Base-by-base conservation (phyloP, 2,329 filamentous ascomycete genomes). In the Leptographium galeiforme region DNA sequence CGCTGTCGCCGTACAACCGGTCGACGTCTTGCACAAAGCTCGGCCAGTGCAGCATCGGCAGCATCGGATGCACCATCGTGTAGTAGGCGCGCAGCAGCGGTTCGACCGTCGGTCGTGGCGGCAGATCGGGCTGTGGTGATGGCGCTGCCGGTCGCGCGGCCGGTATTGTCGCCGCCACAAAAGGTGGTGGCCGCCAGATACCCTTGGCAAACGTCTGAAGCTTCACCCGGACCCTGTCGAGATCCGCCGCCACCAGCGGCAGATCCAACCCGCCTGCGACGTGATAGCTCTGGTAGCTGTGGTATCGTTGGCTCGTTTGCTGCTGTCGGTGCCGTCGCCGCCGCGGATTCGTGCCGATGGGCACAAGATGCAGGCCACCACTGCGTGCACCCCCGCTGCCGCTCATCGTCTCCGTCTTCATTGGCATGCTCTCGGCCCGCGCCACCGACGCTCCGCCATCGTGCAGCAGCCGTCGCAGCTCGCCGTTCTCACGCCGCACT, bases 31-130 rank as follows among this genome's bases (percentile, higher is more conserved):
- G 75, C 61, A 84, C 75, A 61, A 97, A 94, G 0, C 79, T 85
- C 2, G 88, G 87, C 86, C 90, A 94, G 66, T 97, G 88, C 11
- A 97, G 63, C 45, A 95, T 82, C 0, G 93, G 93, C 60, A 90
- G 84, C 66, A 87, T 84, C 36, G 82, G 78, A 64, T 97, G 91
- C 30, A 88, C 74, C 8, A 84, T 85, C 41, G 77, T 74, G 61
- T 87, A 85, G 66, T 95, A 98, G 40, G 84, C 77, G 38, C 79
- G 76, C 36, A 96, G 69, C 2, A 96, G 73, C 59, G 79, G 79
- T 57, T 95, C 88, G 33, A 83, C 81, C 25, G 82, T 68, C 33
- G 80, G 71, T 58, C 82, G 84, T 1, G 84, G 73, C 0, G 91
- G 93, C 52, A 96, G 68, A 43, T 79, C 75, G 8, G 85, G 82